Conservation (phyloP, 2,329 filamentous ascomycete species). For the Cryoendolithus antarcticus region DNA sequence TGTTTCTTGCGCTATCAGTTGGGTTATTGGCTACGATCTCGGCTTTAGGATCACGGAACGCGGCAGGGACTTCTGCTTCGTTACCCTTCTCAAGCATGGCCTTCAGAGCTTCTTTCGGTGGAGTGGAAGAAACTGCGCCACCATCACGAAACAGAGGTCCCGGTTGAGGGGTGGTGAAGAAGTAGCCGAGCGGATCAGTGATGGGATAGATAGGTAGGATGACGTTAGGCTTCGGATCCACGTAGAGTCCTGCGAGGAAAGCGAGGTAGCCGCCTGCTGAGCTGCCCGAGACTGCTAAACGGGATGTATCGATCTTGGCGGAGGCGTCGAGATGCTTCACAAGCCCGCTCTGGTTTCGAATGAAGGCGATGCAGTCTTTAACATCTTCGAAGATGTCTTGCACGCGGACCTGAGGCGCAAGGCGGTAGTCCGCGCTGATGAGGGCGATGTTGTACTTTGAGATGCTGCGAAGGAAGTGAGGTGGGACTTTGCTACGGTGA, state of each 20-base stretch:
- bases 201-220: conserved; percentile 22
- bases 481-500: conserved; percentile 11
- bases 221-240: conserved; percentile 20
- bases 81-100: too few species aligned
- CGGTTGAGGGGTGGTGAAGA: conserved; percentile 19
- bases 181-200: conserved; percentile 20
- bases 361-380: conserved; percentile 17
- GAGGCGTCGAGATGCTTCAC: conserved; percentile 6
- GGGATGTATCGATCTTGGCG: conserved; percentile 9
- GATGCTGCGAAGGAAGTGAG: conserved; percentile 16
- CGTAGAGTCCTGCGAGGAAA: conserved; percentile 19
- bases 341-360: conserved; percentile 11
- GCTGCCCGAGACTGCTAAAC: conserved; percentile 19
- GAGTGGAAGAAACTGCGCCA: neutral
- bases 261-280: conserved; percentile 21
- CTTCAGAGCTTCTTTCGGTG: neutral
- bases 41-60: conserved; percentile 13
- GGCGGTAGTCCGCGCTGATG: conserved; percentile 21
- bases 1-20: conserved; percentile 6
- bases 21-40: conserved; percentile 14
- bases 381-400: conserved; percentile 20
- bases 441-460: conserved; percentile 15
- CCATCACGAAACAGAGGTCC: conserved; percentile 9
- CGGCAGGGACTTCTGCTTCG: neutral
- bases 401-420: conserved; percentile 21